Base-by-base conservation (phyloP, 2,329 filamentous ascomycete genomes). In the Penicillium nordicum region DNA sequence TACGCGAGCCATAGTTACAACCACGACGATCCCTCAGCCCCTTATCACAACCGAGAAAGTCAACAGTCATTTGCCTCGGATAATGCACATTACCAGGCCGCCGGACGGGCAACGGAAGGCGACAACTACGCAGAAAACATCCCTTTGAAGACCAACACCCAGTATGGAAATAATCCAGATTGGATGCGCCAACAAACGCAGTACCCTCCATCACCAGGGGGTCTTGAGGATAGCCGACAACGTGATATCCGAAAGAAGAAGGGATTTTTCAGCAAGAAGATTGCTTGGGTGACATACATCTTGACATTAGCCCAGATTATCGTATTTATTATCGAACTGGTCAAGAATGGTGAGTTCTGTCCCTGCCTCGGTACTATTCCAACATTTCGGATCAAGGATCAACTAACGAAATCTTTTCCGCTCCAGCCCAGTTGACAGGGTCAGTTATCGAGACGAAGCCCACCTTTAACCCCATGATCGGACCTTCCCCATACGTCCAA, bases 381-480 rank as follows among this genome's bases (percentile, higher is more conserved):
- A 32, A 23, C 36, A 18, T 38, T 37, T 36, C 30, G 29, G 32
- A 46, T 48, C 9, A 44, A 40, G 29, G 32, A 46, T 48, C 9
- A 44, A 40, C 55, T 60, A 40, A 56, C 21, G 42, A 14, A 30
- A 57, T 55, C 40, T 42, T 53, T 63, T 51, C 48, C 34, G 29
- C 18, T 48, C 25, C 61, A 92, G 89, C 82, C 50, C 81, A 88
- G 64, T 77, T 92, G 30, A 97, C 93, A 1, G 89, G 89, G 52
- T 88, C 88, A 0, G 84, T 77, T 4, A 79, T 80, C 53, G 76
- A 79, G 77, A 92, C 86, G 50, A 84, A 93, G 54, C 94, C 94
- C 1, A 82, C 82, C 16, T 96, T 99, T 78, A 99, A 97, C 76
- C 89, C 90, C 57, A 96, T 99, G 91, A 96, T 99, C 69, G 94